Conservation (phyloP, 257 asterid species). For the Handroanthus guayacan region DNA sequence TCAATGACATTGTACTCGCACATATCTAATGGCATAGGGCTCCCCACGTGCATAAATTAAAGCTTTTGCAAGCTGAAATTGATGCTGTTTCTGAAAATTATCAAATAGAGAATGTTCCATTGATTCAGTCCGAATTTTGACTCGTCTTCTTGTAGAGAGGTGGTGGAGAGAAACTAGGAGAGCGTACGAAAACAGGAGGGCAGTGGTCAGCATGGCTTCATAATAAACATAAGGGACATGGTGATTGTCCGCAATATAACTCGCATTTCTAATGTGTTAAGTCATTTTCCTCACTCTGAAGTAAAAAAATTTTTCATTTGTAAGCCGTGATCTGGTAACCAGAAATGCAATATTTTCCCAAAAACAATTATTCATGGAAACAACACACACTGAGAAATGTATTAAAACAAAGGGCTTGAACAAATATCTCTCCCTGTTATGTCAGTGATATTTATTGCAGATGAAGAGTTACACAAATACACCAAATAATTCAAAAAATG, state of each 20-base stretch:
- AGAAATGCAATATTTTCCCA: neutral
- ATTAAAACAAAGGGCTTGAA: slow-evolving; percentile 1
- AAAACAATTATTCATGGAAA: neutral
- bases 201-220: neutral
- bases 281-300: neutral
- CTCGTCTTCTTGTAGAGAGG: neutral
- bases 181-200: neutral
- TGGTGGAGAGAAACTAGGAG: neutral
- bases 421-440: neutral
- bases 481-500: slow-evolving; percentile 14
- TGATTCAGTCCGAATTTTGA: slow-evolving; percentile 1
- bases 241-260: slow-evolving; percentile 6
- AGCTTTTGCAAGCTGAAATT: neutral
- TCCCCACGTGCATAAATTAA: neutral
- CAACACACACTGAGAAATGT: neutral
- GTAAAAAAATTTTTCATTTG: neutral
- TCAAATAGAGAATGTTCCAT: neutral
- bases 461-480: slow-evolving; percentile 14
- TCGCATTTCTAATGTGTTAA: neutral
- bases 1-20: slow-evolving; percentile 12
- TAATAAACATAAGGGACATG: neutral
- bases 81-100: neutral
- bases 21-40: neutral
- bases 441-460: slow-evolving; percentile 13
- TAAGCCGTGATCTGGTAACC: neutral